Evolutionary conservation across 805 yeast species (phyloP), one percentile per base, ranked within the genome.

Genomic region (Wickerhamiella brachini): DNA sequence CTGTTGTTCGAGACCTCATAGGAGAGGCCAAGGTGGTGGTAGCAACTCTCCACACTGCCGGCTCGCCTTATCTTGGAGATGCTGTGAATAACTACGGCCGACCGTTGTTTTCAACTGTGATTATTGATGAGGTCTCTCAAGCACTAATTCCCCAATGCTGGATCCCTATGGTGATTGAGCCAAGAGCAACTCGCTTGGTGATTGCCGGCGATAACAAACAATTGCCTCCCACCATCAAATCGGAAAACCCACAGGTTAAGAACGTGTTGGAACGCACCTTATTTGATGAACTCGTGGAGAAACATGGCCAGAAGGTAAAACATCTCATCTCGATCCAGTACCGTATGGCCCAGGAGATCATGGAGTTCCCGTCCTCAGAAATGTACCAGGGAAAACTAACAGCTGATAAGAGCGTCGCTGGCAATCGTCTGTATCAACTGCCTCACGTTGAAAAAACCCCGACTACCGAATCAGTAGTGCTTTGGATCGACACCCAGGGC

Each of bases 61-160:
- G 94, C 9, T 72, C 87, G 0, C 71, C 80, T 58, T 88, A 83
- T 47, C 65, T 88, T 9, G 70, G 76, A n/a, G 71, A 76, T 2
- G 67, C 80, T 43, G 76, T 77, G 58, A 69, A 64, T 5, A 49
- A 54, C 41, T 57, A 56, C 37, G 65, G 62, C 1, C 57, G 49
- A 31, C 66, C 65, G 24, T 62, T 80, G 12, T 86, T 90, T 61
- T 86, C 85, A 56, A 79, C 95, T 0, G 71, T 90, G 31, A 84
- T 93, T 12, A 89, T 90, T 37, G 98, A 90, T 67, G 98, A 90
- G 65, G 96, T 90, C 0, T 87, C 97, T 0, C 98, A 90, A 65
- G 76, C 96, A 10, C 67, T 90, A 50, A 96, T 90, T 61, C 95
- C 97, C 1, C 95, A 90, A 57, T 88, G 97, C 60, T 89, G 97